These are phyloP conservation scores for Phytomonas francai DNA, from an alignment of 208 protist species.

Conservation along the genomic window DNA sequence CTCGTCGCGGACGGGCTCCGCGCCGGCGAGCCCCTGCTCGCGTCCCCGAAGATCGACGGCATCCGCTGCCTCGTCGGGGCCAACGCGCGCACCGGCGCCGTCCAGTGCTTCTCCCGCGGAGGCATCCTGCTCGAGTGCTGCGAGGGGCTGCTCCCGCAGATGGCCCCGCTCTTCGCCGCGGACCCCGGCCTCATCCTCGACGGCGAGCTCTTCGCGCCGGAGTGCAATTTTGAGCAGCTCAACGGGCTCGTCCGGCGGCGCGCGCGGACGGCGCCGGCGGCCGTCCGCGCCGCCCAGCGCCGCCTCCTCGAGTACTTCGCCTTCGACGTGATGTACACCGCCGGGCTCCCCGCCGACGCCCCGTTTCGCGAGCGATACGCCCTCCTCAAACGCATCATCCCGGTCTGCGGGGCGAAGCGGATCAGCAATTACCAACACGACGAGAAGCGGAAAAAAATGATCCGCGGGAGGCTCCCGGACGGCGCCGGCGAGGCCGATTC, in stretches of 20 bases:
- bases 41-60: slow-evolving; percentile 86
- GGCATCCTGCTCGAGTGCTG: slow-evolving; percentile 84
- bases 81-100: slow-evolving; percentile 40
- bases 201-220: slow-evolving; percentile 77
- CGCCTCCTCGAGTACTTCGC: slow-evolving; percentile 79
- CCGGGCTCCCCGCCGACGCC: slow-evolving; percentile 39
- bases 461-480: slow-evolving; percentile 28
- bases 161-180: slow-evolving; percentile 60
- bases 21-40: slow-evolving; percentile 42
- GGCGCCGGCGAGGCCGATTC: slow-evolving; percentile 7
- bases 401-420: slow-evolving; percentile 64
- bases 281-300: slow-evolving; percentile 29
- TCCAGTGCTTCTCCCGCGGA: slow-evolving; percentile 82
- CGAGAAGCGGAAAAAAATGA: slow-evolving; percentile 67
- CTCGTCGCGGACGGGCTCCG: slow-evolving; percentile 43
- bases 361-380: slow-evolving; percentile 76
- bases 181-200: slow-evolving; percentile 79
- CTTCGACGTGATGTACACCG: slow-evolving; percentile 86
- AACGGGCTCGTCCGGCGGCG: slow-evolving; percentile 71
- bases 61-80: slow-evolving; percentile 84
- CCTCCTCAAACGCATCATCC: slow-evolving; percentile 75
- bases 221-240: slow-evolving; percentile 84
- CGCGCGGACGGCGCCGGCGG: slow-evolving; percentile 21
- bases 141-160: slow-evolving; percentile 50
- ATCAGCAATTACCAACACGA: slow-evolving; percentile 82